Evolutionary conservation across 75 land plant species (phyloP), one percentile per base, ranked within the genome.

Genomic region (Sequoia sempervirens): DNA sequence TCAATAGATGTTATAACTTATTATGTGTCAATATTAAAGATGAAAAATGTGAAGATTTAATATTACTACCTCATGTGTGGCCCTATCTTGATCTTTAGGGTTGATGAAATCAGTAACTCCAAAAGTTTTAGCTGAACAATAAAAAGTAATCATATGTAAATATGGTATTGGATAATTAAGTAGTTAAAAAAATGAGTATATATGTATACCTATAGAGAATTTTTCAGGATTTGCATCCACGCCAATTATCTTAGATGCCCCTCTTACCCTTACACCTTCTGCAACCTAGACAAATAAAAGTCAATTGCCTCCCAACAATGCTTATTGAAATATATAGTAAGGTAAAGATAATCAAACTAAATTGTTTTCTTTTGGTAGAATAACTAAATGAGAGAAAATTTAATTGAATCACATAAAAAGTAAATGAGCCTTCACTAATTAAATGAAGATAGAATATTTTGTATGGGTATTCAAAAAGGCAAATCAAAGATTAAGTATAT

Each of bases 241-340:
- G 12, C 99, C 99, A 85, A 98, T 94, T 74, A 98, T 93, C 20
- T 75, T 61, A 47, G 95, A 91, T 74, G 96, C 98, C 18, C 99
- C 97, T 58, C 97, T 91, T 37, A 84, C 83, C 85, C 90, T 92
- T 34, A 93, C 98, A 81, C 91, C 98, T 91, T 92, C 93, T 18
- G 95, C 99, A 53, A 95, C 99, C 91, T 90, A 50, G 1, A 43
- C 3, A 78, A 43, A 2, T 23, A 9, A 64, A 64, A 26, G 15
- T 50, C 53, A 50, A 13, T 13, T 13, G 13, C 53, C 53, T 50
- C 15, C 2, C 53, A 12, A 11, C 14, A 12, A 12, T 50, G 14
- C 13, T 50, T 12, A 13, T 12, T 50, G 12, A 50, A 13, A 12
- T 50, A 50, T 50, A 50, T 50, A 50, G 15, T 13, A 50, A 50